Conservation (phyloP, 2,329 filamentous ascomycete species). For the Penicillium sp. region DNA sequence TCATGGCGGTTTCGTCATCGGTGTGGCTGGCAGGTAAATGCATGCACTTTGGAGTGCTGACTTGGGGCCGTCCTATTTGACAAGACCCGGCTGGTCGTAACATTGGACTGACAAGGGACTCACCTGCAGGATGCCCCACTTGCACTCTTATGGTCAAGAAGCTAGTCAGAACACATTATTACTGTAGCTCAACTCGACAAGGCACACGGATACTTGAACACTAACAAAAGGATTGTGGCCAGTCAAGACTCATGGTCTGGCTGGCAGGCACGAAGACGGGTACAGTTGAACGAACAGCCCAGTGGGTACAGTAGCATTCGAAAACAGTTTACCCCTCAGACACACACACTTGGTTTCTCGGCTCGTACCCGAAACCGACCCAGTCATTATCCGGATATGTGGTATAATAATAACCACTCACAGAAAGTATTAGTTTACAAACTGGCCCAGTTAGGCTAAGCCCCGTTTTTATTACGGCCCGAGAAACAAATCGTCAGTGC, state of each 20-base stretch:
- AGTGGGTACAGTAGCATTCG: not conserved
- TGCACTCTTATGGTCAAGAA: not conserved
- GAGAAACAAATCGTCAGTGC: no score
- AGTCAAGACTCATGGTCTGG: not conserved
- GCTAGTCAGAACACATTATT: not conserved
- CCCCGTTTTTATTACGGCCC: no score
- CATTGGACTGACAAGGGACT: not conserved
- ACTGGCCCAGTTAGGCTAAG: no score
- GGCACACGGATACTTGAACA: not conserved
- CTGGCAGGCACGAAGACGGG: not conserved
- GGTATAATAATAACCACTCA: no score
- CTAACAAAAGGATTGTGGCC: not conserved
- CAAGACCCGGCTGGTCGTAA: not conserved
- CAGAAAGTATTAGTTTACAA: no score
- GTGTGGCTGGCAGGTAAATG: not conserved
- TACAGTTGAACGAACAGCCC: not conserved
- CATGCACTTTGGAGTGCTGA: not conserved
- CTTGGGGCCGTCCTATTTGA: not conserved
- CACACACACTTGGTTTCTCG: no score
- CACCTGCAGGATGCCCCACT: not conserved
- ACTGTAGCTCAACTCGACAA: not conserved
- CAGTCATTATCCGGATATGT: no score
- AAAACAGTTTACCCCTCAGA: no score
- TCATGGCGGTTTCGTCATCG: no score
- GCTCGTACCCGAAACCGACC: no score